These are phyloP conservation scores for Fusarium protoensiforme DNA, from an alignment of 2,329 filamentous ascomycete species.

Conservation along the genomic window DNA sequence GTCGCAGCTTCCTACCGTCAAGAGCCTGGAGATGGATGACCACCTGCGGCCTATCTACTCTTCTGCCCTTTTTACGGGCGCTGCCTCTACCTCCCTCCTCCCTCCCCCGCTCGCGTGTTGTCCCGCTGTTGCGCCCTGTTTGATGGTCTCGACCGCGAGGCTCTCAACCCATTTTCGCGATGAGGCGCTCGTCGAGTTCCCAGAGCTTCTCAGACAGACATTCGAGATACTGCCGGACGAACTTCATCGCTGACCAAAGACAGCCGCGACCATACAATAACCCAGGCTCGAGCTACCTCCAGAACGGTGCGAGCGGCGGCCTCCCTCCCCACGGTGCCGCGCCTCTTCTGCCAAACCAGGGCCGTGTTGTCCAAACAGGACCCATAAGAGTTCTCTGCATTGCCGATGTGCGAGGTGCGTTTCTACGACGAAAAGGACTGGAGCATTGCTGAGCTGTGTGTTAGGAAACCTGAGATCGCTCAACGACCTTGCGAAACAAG, in stretches of 20 bases:
- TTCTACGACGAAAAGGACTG: constrained; percentile 21
- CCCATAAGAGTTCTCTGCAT: constrained; percentile 76
- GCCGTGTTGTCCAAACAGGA: constrained; percentile 72
- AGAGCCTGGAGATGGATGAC: neutral
- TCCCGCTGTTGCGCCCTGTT: constrained; percentile 35
- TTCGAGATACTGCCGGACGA: neutral
- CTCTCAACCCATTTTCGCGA: constrained; percentile 25
- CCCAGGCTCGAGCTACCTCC: constrained; percentile 69
- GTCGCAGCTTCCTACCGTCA: constrained; percentile 6
- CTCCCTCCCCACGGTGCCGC: constrained; percentile 68
- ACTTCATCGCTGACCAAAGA: constrained; percentile 35
- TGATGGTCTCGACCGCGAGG: constrained; percentile 25
- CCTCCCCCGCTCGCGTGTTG: constrained; percentile 37
- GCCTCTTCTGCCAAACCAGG: constrained; percentile 75
- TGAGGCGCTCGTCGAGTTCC: neutral
- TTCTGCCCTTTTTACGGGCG: neutral
- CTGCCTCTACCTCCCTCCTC: neutral
- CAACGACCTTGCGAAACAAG: constrained; percentile 95
- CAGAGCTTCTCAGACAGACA: neutral
- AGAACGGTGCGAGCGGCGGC: constrained; percentile 68
- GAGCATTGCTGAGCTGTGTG: constrained; percentile 22
- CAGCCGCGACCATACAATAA: constrained; percentile 61
- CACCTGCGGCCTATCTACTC: neutral
- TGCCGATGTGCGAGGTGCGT: constrained; percentile 76
- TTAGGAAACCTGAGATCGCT: constrained; percentile 93